Percentiles rank a stretch among this genome's conserved stretches.
Evolutionary conservation across 164 flowering plant genomes (phyloP).

Genomic region (Chloranthus sessilifolius): DNA sequence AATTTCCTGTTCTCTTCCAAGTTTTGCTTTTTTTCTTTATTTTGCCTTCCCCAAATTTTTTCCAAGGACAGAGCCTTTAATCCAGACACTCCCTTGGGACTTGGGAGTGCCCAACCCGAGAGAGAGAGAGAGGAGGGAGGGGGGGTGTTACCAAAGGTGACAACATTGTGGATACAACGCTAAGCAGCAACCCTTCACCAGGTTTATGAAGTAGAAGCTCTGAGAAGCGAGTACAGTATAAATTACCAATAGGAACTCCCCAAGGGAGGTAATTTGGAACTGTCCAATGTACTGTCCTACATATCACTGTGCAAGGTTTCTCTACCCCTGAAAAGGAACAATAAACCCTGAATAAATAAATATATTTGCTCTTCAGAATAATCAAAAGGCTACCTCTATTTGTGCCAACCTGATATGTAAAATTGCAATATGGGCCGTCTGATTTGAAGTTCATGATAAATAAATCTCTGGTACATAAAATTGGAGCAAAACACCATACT

Average conservation of each 20-base stretch:
- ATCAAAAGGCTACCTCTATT: background rate
- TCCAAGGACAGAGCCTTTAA: too few relatives aligned
- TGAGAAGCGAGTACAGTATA: slow-evolving; percentile 48
- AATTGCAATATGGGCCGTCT: too few relatives aligned
- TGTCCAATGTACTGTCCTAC: slow-evolving; percentile 44
- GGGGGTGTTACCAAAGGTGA: slow-evolving; percentile 41
- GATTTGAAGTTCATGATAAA: too few relatives aligned
- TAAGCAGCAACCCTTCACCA: slow-evolving; percentile 42
- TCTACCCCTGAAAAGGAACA: slow-evolving; percentile 49
- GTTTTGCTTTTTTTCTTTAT: too few relatives aligned
- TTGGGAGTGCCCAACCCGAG: too few relatives aligned
- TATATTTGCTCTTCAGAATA: too few relatives aligned
- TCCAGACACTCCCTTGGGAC: too few relatives aligned
- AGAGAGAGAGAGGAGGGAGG: background rate
- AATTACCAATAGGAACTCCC: slow-evolving; percentile 34
- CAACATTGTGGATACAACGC: slow-evolving; percentile 44
- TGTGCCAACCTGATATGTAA: background rate
- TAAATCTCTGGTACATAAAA: too few relatives aligned
- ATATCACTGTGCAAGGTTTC: slow-evolving; percentile 52
- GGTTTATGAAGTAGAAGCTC: slow-evolving; percentile 68
- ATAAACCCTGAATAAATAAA: background rate
- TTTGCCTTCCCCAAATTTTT: too few relatives aligned
- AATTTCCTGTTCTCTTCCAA: too few relatives aligned
- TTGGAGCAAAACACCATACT: too few relatives aligned
- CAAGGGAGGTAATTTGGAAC: slow-evolving; percentile 45